A percentile compares a stretch with the other conserved stretches of the same genome.
Conservation (phyloP, 768 basidiomycete species). For the Clitopilus hobsonii region DNA sequence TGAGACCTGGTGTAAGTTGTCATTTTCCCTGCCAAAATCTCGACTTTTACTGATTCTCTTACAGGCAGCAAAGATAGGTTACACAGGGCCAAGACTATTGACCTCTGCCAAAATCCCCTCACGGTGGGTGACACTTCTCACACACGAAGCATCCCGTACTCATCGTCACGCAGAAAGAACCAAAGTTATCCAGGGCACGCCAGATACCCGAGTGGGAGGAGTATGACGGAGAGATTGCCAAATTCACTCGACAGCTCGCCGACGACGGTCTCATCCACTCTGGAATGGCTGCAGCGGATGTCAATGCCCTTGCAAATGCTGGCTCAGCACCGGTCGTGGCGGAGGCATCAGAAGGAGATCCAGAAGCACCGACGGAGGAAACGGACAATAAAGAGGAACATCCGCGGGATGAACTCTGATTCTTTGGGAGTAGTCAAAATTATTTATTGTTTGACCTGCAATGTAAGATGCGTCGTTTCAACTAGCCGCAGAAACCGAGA, state of each 20-base stretch:
- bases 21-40: neutral
- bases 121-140: conserved; percentile 50
- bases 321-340: conserved; percentile 9
- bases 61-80: conserved; percentile 80
- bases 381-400: neutral
- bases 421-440: neutral
- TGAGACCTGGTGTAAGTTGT: conserved; percentile 90
- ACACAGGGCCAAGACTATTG: conserved; percentile 83
- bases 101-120: conserved; percentile 94
- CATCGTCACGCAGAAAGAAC: conserved; percentile 81
- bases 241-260: conserved; percentile 70
- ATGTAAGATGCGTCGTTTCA: too few relatives aligned
- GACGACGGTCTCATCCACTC: conserved; percentile 67
- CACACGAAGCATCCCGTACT: too few relatives aligned
- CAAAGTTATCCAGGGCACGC: conserved; percentile 87
- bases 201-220: conserved; percentile 98
- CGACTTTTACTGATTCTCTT: conserved; percentile 1
- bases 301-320: conserved; percentile 59
- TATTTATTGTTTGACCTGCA: neutral
- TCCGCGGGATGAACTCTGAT: conserved; percentile 4
- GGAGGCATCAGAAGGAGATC: neutral
- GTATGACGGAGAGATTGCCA: conserved; percentile 88
- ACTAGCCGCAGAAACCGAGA: too few relatives aligned
- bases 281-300: conserved; percentile 62
- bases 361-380: neutral